phyloP scores from a whole-genome alignment of 768 basidiomycete genomes.

The Lyophyllum shimeji region DNA sequence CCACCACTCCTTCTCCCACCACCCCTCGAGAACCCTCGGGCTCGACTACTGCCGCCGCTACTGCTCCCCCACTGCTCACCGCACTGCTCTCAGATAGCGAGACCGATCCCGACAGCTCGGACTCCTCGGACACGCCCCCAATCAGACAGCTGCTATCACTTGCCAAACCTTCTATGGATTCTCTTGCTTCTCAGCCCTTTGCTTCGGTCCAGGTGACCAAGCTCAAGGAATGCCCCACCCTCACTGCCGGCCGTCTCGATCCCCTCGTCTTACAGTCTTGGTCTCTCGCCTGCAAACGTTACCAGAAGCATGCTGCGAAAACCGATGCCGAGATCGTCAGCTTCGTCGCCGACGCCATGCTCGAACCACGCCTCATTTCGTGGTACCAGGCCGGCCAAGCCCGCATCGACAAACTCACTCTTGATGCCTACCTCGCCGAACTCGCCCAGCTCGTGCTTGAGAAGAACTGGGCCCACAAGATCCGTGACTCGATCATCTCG shows the following conservation, averaged over 20 bases:
- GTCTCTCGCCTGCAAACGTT: slow-evolving; percentile 13
- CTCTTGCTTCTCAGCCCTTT: slow-evolving; percentile 16
- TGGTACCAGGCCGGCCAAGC: slow-evolving; percentile 16
- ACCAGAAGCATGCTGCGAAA: slow-evolving; percentile 14
- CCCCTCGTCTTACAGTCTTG: slow-evolving; percentile 14
- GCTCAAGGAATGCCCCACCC: slow-evolving; percentile 18
- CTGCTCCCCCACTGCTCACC: neutral
- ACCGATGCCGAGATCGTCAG: slow-evolving; percentile 8
- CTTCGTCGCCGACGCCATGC: slow-evolving; percentile 19
- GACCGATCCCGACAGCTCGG: neutral
- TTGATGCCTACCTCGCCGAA: slow-evolving; percentile 13
- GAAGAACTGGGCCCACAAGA: slow-evolving; percentile 3
- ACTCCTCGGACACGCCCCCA: neutral
- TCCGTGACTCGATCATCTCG: slow-evolving; percentile 7
- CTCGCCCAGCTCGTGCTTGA: slow-evolving; percentile 5
- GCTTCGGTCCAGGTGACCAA: slow-evolving; percentile 9
- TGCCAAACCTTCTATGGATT: slow-evolving; percentile 11
- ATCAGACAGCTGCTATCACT: neutral
- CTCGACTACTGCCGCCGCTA: neutral
- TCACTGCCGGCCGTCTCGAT: slow-evolving; percentile 16
- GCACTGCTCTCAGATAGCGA: neutral
- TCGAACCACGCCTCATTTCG: slow-evolving; percentile 10
- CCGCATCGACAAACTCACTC: slow-evolving; percentile 15
- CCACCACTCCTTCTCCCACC: neutral
- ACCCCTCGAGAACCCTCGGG: neutral